Conservation (phyloP, 2,329 filamentous ascomycete genomes). For the Diaporthe ampelina region DNA sequence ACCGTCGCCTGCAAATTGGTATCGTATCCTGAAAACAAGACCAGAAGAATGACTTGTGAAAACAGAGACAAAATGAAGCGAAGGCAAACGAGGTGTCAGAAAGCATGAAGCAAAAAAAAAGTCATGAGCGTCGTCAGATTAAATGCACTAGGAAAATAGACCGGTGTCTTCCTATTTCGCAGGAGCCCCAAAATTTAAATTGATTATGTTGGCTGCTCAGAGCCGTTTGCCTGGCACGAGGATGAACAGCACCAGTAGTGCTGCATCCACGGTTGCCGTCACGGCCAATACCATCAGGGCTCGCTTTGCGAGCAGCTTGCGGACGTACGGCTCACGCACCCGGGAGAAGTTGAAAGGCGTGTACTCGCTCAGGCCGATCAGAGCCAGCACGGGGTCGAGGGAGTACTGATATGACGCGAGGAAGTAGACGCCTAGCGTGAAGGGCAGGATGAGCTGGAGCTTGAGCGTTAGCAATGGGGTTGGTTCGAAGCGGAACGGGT, state of each 20-base stretch:
- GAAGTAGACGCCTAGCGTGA: conserved; percentile 90
- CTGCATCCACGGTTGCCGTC: conserved; percentile 82
- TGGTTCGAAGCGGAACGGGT: not conserved
- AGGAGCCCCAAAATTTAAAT: conserved; percentile 9
- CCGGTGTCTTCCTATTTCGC: not conserved
- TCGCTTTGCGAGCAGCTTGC: conserved; percentile 85
- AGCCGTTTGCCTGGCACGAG: conserved; percentile 91
- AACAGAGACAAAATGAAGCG: conserved; percentile 9
- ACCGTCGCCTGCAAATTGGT: conserved; percentile 23
- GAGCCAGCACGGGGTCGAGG: conserved; percentile 89
- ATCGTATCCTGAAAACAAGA: conserved; percentile 35
- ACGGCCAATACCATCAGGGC: conserved; percentile 84
- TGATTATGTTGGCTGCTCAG: conserved; percentile 54
- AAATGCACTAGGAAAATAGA: conserved; percentile 22
- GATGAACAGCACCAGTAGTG: conserved; percentile 91
- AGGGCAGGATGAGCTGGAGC: conserved; percentile 80
- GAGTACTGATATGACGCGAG: conserved; percentile 95
- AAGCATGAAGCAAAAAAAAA: conserved; percentile 15
- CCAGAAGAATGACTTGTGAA: not conserved
- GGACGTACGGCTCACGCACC: conserved; percentile 92
- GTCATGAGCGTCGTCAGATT: conserved; percentile 30
- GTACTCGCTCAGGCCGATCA: conserved; percentile 94
- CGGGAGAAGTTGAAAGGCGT: conserved; percentile 92
- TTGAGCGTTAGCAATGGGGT: conserved; percentile 39
- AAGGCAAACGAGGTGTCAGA: not conserved